Base-by-base conservation (phyloP, 495 filamentous ascomycete genomes). In the Chaetomium fimeti region DNA sequence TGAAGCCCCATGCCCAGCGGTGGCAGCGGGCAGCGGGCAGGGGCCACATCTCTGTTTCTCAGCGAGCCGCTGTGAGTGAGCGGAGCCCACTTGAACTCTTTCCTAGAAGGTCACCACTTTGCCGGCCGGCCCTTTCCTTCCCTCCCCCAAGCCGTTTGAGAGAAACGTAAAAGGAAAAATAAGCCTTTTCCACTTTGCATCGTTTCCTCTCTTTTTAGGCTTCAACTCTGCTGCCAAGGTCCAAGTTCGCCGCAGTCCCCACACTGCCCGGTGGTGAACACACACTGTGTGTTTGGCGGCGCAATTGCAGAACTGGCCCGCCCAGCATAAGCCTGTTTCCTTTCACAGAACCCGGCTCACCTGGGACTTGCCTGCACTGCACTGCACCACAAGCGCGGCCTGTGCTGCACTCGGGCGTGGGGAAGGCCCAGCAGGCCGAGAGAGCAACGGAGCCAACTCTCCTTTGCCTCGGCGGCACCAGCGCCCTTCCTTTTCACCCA, bases 331-430 rank as follows among this genome's bases (percentile, higher is more conserved):
- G 59, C 48, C 60, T 27, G 24, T 27, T 51, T 42, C 42, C 42
- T 12, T 28, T 18, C 13, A 3, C 16, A 60, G n/a, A 24, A 16
- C 16, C 57, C 28, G 5, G 20, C 32, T 36, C 5, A 51, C n/a
- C n/a, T 22, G 48, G 47, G 12, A 36, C 16, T 13, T 43, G 13
- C 29, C 47, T 47, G 40, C 47, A n/a, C 47, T 40, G 47, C 38
- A 32, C 49, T 54, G 51, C 40, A 56, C 51, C 52, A 27, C 16
- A 48, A 38, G 58, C 47, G 36, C 13, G 54, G 68, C 69, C 71
- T 70, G 71, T 68, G 68, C 71, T 66, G 71, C 62, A 68, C 70
- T 61, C 69, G 66, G 64, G 67, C 67, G 65, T 70, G 67, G 70
- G 67, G 66, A 68, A 70, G 61, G 40, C n/a, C 52, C 63, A 64